Evolutionary conservation across 805 yeast genomes (phyloP).

Genomic region (Metschnikowia vanudenii): DNA sequence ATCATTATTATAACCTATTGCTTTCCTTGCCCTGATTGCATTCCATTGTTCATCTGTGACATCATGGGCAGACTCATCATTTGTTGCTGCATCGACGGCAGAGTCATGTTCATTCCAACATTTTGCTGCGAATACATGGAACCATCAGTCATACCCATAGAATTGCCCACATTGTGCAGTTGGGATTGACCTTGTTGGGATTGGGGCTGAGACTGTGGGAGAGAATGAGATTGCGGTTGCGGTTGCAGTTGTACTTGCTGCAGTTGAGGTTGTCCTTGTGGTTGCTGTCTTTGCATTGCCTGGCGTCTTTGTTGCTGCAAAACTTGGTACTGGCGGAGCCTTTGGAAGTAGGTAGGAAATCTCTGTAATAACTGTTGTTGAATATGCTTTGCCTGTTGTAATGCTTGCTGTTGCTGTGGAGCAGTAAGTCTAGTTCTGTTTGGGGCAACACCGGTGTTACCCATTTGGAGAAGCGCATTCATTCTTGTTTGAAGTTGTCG

Average conservation of each 20-base stretch:
- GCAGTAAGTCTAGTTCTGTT: conserved; percentile 40
- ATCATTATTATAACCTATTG: background rate
- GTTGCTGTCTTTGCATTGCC: conserved; percentile 21
- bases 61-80: conserved; percentile 24
- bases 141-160: conserved; percentile 8
- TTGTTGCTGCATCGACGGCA: conserved; percentile 22
- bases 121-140: conserved; percentile 15
- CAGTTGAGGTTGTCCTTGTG: conserved; percentile 15
- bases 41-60: conserved; percentile 18
- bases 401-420: conserved; percentile 45
- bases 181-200: conserved; percentile 10
- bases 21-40: conserved; percentile 17
- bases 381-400: conserved; percentile 39
- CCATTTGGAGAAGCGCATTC: conserved; percentile 42
- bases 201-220: too few species aligned
- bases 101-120: conserved; percentile 14
- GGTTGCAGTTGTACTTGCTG: conserved; percentile 13
- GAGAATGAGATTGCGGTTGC: conserved; percentile 12
- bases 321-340: conserved; percentile 37
- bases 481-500: conserved; percentile 40
- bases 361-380: conserved; percentile 39
- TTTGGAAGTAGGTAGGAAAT: conserved; percentile 38
- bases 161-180: conserved; percentile 10
- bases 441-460: conserved; percentile 44
- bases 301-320: conserved; percentile 26